Evolutionary conservation across 768 basidiomycete species (phyloP).

Genomic region (Neoboletus magnificus): DNA sequence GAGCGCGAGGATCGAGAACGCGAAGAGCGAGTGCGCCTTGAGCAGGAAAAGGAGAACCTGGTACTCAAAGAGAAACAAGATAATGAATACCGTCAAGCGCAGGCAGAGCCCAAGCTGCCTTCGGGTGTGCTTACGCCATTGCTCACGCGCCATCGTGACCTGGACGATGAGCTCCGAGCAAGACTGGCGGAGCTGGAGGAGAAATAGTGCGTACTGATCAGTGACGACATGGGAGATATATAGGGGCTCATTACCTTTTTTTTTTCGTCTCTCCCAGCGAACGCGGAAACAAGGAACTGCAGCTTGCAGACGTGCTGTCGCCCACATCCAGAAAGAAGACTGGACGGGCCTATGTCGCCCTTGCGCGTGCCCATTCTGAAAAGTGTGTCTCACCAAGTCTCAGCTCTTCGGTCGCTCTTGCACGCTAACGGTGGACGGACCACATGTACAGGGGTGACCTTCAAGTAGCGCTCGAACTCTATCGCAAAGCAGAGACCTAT

Average conservation of each 20-base stretch:
- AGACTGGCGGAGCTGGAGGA: slow-evolving; percentile 68
- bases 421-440: not conserved
- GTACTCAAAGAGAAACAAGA: slow-evolving; percentile 13
- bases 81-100: slow-evolving; percentile 6
- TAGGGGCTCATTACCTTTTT: slow-evolving; percentile 15
- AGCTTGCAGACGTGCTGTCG: slow-evolving; percentile 61
- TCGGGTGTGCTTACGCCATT: slow-evolving; percentile 55
- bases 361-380: slow-evolving; percentile 77
- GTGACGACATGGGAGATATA: not conserved
- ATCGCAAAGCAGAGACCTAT: slow-evolving; percentile 76
- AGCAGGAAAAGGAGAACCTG: slow-evolving; percentile 28
- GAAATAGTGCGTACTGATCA: slow-evolving; percentile 59
- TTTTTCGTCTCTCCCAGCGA: slow-evolving; percentile 39
- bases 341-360: slow-evolving; percentile 78
- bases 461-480: slow-evolving; percentile 75
- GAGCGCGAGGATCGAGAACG: slow-evolving; percentile 35
- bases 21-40: slow-evolving; percentile 30
- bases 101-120: slow-evolving; percentile 19
- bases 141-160: slow-evolving; percentile 60
- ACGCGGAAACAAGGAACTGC: slow-evolving; percentile 55
- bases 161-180: slow-evolving; percentile 63
- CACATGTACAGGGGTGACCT: slow-evolving; percentile 59
- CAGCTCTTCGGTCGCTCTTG: not conserved
- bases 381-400: slow-evolving; percentile 47
- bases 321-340: slow-evolving; percentile 78